phyloP scores from a whole-genome alignment of 257 asterid genomes.

The Paraleonurus japonicus region DNA sequence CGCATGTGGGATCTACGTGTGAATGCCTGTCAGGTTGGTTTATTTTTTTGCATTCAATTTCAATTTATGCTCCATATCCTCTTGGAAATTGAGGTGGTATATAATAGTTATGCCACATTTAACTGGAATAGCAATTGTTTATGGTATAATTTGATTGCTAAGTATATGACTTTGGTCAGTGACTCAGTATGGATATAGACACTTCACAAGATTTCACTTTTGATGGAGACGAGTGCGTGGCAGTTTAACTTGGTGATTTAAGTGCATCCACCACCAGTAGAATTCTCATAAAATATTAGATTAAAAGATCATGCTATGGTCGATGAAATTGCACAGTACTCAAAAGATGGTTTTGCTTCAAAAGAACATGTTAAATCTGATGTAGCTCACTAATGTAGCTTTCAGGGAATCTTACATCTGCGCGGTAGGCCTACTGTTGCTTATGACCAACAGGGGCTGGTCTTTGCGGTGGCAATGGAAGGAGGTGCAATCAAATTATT shows the following conservation, averaged over 20 bases:
- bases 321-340: constrained; percentile 6
- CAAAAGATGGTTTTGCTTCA: constrained; percentile 6
- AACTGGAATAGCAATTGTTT: neutral
- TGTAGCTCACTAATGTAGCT: constrained; percentile 69
- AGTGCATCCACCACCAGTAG: neutral
- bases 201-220: constrained; percentile 2
- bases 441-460: constrained; percentile 96
- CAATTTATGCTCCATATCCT: constrained; percentile 6
- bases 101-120: neutral
- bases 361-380: constrained; percentile 36
- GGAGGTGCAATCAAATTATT: constrained; percentile 94
- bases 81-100: neutral
- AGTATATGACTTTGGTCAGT: neutral
- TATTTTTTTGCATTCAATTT: neutral
- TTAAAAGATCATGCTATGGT: neutral
- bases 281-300: neutral
- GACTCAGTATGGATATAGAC: neutral
- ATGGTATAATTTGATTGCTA: neutral
- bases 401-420: constrained; percentile 86
- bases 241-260: neutral
- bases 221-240: neutral
- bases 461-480: constrained; percentile 97
- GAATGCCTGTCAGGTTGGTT: constrained; percentile 91
- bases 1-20: constrained; percentile 98
- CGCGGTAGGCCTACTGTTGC: constrained; percentile 98